These are phyloP conservation scores for Verticillium longisporum DNA, from an alignment of 2,329 filamentous ascomycete species.

Conservation along the genomic window DNA sequence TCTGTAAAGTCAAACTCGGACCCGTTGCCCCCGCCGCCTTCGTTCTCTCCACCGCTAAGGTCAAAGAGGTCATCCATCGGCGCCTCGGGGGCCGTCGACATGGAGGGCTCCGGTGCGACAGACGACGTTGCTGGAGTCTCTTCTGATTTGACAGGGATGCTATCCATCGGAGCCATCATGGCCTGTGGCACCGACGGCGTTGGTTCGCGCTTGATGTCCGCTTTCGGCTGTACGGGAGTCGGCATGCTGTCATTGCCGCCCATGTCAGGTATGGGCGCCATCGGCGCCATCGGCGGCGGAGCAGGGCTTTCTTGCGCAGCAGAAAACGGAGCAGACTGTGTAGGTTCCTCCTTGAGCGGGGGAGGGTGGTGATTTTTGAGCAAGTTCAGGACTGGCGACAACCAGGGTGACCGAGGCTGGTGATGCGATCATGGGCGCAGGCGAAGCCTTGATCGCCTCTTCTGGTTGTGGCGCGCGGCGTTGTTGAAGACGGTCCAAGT, in stretches of 20 bases:
- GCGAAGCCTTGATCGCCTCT: conserved; percentile 11
- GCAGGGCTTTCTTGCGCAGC: not conserved
- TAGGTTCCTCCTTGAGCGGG: not conserved
- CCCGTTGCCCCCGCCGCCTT: conserved; percentile 4
- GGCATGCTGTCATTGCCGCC: conserved; percentile 30
- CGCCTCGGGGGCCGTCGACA: conserved; percentile 9
- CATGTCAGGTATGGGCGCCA: conserved; percentile 52
- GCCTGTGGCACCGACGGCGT: conserved; percentile 9
- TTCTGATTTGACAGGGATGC: conserved; percentile 16
- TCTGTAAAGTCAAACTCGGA: conserved; percentile 44
- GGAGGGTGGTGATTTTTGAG: not conserved
- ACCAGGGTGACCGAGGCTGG: conserved; percentile 1
- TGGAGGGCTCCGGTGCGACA: conserved; percentile 10
- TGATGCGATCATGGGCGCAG: conserved; percentile 1
- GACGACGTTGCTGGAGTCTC: conserved; percentile 3
- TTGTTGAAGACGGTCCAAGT: conserved; percentile 35
- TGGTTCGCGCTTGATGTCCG: conserved; percentile 15
- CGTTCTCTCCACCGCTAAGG: conserved; percentile 4
- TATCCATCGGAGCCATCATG: conserved; percentile 18
- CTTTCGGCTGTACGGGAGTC: conserved; percentile 11
- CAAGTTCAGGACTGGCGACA: not conserved
- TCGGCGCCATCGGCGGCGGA: conserved; percentile 23
- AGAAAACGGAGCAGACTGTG: conserved; percentile 11
- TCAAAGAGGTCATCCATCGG: conserved; percentile 12
- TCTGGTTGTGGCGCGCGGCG: conserved; percentile 8